Base-by-base conservation (phyloP, 2,329 filamentous ascomycete genomes). In the Hawksworthiomyces lignivorus region DNA sequence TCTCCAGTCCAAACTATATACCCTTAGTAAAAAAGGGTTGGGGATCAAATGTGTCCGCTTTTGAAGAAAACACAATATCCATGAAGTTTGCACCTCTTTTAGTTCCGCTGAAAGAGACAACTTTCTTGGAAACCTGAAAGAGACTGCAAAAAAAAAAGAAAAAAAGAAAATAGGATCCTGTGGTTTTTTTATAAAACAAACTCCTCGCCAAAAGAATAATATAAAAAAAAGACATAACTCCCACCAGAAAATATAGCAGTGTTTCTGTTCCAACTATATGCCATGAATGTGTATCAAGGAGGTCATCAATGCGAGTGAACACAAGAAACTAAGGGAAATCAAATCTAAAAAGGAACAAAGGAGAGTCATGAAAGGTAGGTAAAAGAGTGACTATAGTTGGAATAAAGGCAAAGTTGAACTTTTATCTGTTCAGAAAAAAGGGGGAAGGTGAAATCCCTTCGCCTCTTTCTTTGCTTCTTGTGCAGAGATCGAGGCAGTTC, bases 401-500 rank as follows among this genome's bases (percentile, higher is more conserved):
- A 36, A 9, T n/a, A 26, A 22, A 27, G 14, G 21, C 34, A 40
- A 26, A 19, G 14, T 10, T 26, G 40, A 26, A 9, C n/a, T 21
- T 41, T 35, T 22, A 21, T 7, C 20, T 43, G n/a, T 18, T 31
- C 7, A 15, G 28, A 36, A 28, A 28, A 35, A 20, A 35, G 6
- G 15, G 9, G 19, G 14, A 27, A 36, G 8, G n/a, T 2, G 11
- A 28, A n/a, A 22, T 22, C 18, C n/a, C n/a, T n/a, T n/a, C n/a
- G n/a, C n/a, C n/a, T n/a, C n/a, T n/a, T n/a, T n/a, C n/a, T 12
- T 12, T 26, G 24, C 24, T 26, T 26, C 12, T 26, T 26, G 24
- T 12, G 8, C 12, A 26, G 20, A 36, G n/a, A 41, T 27, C 6
- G 38, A 50, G 22, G 59, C 58, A 12, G 64, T 67, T 28, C 56